Evolutionary conservation across 2,329 filamentous ascomycete species (phyloP).

Genomic region (Penicillium sp.): DNA sequence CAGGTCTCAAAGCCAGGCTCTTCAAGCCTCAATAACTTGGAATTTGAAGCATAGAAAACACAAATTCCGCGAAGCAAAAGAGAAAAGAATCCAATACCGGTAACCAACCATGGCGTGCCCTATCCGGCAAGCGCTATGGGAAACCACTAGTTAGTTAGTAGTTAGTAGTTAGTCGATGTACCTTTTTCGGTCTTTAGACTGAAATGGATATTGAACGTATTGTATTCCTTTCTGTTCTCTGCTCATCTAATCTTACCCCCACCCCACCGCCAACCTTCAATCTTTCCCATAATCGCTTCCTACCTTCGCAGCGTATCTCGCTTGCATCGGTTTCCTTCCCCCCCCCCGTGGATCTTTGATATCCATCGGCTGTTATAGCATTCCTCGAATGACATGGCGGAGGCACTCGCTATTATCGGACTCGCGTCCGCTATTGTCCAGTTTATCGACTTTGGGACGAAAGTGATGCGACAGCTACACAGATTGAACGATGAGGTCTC

Average conservation of each 20-base stretch:
- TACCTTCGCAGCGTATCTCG: not conserved
- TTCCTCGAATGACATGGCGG: not conserved
- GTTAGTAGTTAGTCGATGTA: not conserved
- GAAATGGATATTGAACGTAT: too few relatives aligned
- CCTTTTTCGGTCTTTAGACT: not conserved
- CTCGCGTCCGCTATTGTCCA: not conserved
- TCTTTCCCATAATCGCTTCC: not conserved
- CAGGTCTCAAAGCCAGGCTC: not conserved
- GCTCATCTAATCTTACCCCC: not conserved
- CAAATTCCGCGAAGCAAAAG: not conserved
- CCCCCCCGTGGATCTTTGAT: not conserved
- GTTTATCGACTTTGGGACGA: not conserved
- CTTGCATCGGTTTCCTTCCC: not conserved
- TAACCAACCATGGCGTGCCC: not conserved
- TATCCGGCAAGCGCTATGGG: not conserved
- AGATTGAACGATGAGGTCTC: not conserved
- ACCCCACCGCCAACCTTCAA: not conserved
- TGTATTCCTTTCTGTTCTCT: too few relatives aligned
- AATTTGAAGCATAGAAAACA: not conserved
- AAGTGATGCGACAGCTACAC: not conserved
- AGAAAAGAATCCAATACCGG: not conserved
- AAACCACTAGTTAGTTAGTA: not conserved
- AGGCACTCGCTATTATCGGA: not conserved
- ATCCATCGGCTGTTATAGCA: not conserved
- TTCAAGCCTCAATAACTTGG: not conserved